These are phyloP conservation scores for Aspergillus proliferans DNA, from an alignment of 2,329 filamentous ascomycete genomes.

Conservation along the genomic window DNA sequence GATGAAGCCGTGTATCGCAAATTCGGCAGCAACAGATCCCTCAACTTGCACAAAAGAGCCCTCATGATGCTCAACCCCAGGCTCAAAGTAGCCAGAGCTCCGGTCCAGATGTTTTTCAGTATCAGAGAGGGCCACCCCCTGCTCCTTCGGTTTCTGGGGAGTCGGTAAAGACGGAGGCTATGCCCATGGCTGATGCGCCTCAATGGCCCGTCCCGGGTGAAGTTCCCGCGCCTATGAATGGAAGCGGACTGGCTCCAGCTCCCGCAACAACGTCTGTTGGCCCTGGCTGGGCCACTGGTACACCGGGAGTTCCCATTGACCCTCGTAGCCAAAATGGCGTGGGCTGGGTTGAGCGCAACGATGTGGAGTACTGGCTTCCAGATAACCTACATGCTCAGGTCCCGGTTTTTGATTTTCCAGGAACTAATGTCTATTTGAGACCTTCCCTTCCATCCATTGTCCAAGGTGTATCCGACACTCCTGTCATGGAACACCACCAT, in stretches of 20 bases:
- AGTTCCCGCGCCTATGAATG: conserved; percentile 16
- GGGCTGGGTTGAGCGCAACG: conserved; percentile 23
- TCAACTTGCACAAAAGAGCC: conserved; percentile 11
- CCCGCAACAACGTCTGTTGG: conserved; percentile 13
- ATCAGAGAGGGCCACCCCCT: conserved; percentile 15
- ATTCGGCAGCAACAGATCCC: conserved; percentile 31
- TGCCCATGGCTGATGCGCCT: conserved; percentile 15
- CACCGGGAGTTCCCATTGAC: conserved; percentile 15
- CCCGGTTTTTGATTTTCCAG: conserved; percentile 26
- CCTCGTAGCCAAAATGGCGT: conserved; percentile 14
- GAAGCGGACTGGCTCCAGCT: conserved; percentile 13
- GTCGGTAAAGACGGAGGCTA: conserved; percentile 7
- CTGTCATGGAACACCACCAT: conserved; percentile 14
- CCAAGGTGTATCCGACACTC: conserved; percentile 16
- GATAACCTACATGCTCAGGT: conserved; percentile 29
- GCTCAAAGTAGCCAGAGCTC: conserved; percentile 8
- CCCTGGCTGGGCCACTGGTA: conserved; percentile 14
- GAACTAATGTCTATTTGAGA: conserved; percentile 32
- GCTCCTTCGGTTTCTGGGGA: conserved; percentile 5
- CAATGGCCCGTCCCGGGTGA: conserved; percentile 16
- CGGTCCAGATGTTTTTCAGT: conserved; percentile 16
- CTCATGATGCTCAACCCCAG: conserved; percentile 8
- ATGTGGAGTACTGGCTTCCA: conserved; percentile 31
- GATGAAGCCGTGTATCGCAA: conserved; percentile 30
- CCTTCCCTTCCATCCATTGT: conserved; percentile 30